Percentiles rank a stretch among this genome's conserved stretches.
Conservation (phyloP, 2,329 filamentous ascomycete species). For the Nectriaceae sp. region DNA sequence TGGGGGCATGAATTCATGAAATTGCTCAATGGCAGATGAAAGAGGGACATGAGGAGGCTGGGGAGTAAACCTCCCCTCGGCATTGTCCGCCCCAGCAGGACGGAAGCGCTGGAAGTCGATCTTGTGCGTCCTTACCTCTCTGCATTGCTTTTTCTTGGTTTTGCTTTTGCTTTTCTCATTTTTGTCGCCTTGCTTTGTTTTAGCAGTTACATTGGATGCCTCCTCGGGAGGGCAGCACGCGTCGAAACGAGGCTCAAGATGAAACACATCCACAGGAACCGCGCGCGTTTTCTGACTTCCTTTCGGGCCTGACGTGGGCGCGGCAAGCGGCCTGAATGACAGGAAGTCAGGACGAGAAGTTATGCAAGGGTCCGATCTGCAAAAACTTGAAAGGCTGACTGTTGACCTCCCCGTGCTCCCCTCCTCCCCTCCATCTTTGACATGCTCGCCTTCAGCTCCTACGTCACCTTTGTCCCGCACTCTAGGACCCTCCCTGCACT, state of each 20-base stretch:
- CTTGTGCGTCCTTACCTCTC: constrained; percentile 10
- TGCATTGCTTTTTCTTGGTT: constrained; percentile 7
- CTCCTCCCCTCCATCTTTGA: too few species aligned
- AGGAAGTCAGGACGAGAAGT: background rate
- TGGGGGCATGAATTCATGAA: background rate
- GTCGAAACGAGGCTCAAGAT: background rate
- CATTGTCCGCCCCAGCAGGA: constrained; percentile 17
- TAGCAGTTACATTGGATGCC: constrained; percentile 17
- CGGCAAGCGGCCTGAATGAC: background rate
- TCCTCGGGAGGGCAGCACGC: constrained; percentile 7
- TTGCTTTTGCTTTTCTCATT: constrained; percentile 7
- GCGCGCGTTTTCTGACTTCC: background rate
- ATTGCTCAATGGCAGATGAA: too few species aligned
- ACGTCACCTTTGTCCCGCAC: too few species aligned
- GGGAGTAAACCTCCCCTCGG: too few species aligned
- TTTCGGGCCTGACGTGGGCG: background rate
- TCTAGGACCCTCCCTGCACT: background rate
- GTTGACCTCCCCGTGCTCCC: background rate
- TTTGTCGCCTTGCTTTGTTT: constrained; percentile 6
- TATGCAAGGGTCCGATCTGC: background rate
- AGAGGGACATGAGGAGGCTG: too few species aligned
- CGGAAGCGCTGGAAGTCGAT: constrained; percentile 30
- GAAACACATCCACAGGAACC: background rate
- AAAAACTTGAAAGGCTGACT: background rate
- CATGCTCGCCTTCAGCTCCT: background rate